Conservation (phyloP, 1,139 yeast genomes). For the Yamadazyma atlantica region DNA sequence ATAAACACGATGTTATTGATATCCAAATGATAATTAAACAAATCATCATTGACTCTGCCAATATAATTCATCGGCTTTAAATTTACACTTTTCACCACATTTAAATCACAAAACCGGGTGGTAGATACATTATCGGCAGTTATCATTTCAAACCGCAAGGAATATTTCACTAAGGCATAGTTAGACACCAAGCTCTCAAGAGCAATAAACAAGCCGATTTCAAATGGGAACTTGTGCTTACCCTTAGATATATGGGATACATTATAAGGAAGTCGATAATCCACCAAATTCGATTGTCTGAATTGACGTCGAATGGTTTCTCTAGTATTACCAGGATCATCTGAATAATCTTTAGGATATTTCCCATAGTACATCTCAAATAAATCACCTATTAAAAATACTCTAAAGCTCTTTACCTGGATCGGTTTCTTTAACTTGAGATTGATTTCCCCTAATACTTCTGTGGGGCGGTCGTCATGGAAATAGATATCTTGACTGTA, state of each 20-base stretch:
- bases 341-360: background rate
- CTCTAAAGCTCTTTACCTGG: background rate
- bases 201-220: background rate
- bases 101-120: constrained; percentile 1
- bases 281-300: background rate
- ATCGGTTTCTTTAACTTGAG: constrained; percentile 1
- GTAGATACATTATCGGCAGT: background rate
- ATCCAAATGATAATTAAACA: constrained; percentile 2
- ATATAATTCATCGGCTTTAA: constrained; percentile 1
- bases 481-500: background rate
- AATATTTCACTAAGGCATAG: background rate
- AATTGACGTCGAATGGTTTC: constrained; percentile 1
- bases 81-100: constrained; percentile 1
- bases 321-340: background rate
- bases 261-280: background rate
- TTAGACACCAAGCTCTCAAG: constrained; percentile 1
- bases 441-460: constrained; percentile 1
- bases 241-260: background rate
- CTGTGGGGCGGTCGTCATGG: background rate
- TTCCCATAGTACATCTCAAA: constrained; percentile 3
- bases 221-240: constrained; percentile 3
- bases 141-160: constrained; percentile 1
- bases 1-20: constrained; percentile 1
- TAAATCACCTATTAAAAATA: constrained; percentile 1
- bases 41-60: constrained; percentile 1